Evolutionary conservation across 139 green algal species (phyloP).

Genomic region (Chlamydomonas applanata): DNA sequence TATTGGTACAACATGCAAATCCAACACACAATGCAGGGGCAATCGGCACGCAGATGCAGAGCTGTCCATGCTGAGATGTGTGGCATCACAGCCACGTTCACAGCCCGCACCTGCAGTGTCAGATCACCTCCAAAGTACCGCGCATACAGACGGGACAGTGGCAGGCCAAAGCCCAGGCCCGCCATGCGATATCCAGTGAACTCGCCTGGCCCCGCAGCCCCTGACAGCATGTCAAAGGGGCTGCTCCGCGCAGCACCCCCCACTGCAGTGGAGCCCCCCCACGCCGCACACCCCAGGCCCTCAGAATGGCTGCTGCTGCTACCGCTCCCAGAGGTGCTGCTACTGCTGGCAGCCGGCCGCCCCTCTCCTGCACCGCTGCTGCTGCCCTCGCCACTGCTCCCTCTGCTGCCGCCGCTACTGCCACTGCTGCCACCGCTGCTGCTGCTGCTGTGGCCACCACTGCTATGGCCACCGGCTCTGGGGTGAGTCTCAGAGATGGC

Average conservation of each 20-base stretch:
- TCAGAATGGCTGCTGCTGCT: not conserved
- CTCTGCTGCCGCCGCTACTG: too few species aligned
- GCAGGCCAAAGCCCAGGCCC: slow-evolving; percentile 87
- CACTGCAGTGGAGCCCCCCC: not conserved
- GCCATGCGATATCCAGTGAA: slow-evolving; percentile 52
- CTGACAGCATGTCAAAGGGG: not conserved
- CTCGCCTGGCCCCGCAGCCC: slow-evolving; percentile 6
- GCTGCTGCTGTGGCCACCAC: too few species aligned
- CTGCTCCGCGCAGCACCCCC: not conserved
- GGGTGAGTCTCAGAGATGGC: too few species aligned
- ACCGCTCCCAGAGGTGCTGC: not conserved
- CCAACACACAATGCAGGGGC: not conserved
- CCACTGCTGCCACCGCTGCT: too few species aligned
- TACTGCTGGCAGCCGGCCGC: too few species aligned
- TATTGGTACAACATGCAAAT: not conserved
- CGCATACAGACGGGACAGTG: slow-evolving; percentile 83
- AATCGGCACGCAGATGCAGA: not conserved
- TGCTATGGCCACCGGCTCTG: too few species aligned
- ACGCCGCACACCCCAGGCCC: not conserved
- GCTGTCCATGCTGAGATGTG: not conserved
- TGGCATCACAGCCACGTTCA: too few species aligned
- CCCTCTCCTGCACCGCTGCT: too few species aligned
- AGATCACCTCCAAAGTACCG: slow-evolving; percentile 72
- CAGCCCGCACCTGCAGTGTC: not conserved
- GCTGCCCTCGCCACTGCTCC: slow-evolving; percentile 1